Base-by-base conservation (phyloP, 257 asterid genomes). In the Solanum virginianum region DNA sequence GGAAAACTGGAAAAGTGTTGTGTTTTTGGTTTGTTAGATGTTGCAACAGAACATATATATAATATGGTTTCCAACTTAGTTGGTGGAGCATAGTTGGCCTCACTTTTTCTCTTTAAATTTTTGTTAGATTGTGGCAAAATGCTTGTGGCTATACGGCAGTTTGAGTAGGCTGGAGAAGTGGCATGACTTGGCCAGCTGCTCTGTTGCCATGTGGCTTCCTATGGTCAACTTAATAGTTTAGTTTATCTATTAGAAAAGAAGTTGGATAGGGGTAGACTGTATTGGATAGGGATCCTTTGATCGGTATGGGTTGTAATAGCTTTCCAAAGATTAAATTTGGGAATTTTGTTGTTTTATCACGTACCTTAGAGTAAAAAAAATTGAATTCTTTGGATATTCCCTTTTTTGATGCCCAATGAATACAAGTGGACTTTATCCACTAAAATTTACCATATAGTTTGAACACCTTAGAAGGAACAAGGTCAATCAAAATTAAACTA, bases 41-140 rank as follows among this genome's bases (percentile, higher is more conserved):
- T 3, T 62, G 47, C 7, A 56, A 26, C 2, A 47, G 22, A 69
- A 24, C 0, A 51, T 1, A 68, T 84, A 77, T 75, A 84, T 85
- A 74, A 20, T 79, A 13, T 26, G 10, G 87, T 81, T 89, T 88
- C 89, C 89, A 86, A 87, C 91, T 91, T 92, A 88, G 97, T 92
- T 93, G 98, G 92, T 71, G 89, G 84, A 83, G 86, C 92, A 88
- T 29, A 53, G 71, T 45, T 80, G 81, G 68, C 85, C 65, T 47
- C 24, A n/a, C 66, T 22, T 51, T 45, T 53, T 29, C 82, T 83
- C n/a, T 77, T 39, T 6, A 55, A 8, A 13, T 87, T 75, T 88
- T 77, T 89, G 87, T 55, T 51, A 87, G 62, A 82, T 90, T 97
- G 96, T 94, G 97, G 92, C 96, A 54, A 80, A 84, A 81, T 83